These are phyloP conservation scores for Piromyces sp. DNA, from an alignment of 192 early-diverging fungal species.

Conservation along the genomic window DNA sequence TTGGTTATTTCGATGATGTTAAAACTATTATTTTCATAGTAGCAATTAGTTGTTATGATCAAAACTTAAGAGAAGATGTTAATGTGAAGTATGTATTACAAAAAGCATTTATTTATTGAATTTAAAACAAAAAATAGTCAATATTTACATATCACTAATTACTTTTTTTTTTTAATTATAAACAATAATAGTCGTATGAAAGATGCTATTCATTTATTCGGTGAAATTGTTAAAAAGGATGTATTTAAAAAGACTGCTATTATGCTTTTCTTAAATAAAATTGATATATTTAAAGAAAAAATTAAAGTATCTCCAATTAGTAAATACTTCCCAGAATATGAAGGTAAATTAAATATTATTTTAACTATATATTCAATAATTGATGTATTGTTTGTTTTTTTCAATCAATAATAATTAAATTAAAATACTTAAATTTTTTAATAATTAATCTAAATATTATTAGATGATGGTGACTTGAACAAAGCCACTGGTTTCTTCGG, in stretches of 20 bases:
- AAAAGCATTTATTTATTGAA: no score
- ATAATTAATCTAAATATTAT: no score
- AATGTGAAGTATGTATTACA: constrained; percentile 18
- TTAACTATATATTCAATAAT: no score
- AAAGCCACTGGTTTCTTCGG: constrained; percentile 1
- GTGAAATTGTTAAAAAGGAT: constrained; percentile 37
- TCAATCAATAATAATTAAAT: no score
- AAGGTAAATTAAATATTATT: constrained; percentile 21
- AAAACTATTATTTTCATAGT: constrained; percentile 33
- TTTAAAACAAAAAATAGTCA: no score
- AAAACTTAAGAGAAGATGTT: constrained; percentile 41
- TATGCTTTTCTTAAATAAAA: constrained; percentile 44
- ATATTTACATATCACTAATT: no score
- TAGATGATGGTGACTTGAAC: neutral
- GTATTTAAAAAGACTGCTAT: constrained; percentile 42
- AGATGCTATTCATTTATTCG: constrained; percentile 37
- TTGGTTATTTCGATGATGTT: neutral
- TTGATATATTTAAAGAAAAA: constrained; percentile 36
- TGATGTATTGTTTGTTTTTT: no score
- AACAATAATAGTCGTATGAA: constrained; percentile 31
- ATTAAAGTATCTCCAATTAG: constrained; percentile 21
- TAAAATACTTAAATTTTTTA: no score
- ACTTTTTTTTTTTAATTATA: no score
- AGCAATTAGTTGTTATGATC: constrained; percentile 44
- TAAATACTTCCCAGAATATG: constrained; percentile 32